Conservation (phyloP, 2,329 filamentous ascomycete genomes). For the Aspergillus proliferans region DNA sequence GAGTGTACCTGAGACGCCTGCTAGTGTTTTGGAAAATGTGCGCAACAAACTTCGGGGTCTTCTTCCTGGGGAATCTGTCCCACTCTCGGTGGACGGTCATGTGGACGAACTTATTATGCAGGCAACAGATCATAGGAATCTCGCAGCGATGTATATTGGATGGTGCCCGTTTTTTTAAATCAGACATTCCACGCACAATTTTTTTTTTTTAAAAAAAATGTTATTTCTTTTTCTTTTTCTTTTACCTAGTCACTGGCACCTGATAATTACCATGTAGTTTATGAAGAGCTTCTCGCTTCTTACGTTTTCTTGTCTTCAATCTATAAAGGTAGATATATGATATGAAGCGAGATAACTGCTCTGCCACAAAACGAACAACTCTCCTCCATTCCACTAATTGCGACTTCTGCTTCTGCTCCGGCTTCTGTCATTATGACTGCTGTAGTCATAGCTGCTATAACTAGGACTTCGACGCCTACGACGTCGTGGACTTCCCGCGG, state of each 20-base stretch:
- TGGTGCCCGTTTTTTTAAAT: constrained; percentile 67
- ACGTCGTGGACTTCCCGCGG: constrained; percentile 31
- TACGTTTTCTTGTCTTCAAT: too few species aligned
- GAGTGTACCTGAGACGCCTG: constrained; percentile 58
- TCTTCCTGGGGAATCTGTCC: constrained; percentile 80
- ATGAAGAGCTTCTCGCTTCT: too few species aligned
- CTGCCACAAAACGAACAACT: too few species aligned
- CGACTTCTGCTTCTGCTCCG: constrained; percentile 42
- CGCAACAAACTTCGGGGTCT: constrained; percentile 78
- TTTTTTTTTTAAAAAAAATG: neutral
- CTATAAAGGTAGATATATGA: too few species aligned
- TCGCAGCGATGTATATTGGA: constrained; percentile 94
- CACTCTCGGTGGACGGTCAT: constrained; percentile 90
- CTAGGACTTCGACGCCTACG: constrained; percentile 54
- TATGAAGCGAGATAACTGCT: too few species aligned
- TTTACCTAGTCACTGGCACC: too few species aligned
- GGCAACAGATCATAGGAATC: constrained; percentile 70
- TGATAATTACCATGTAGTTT: too few species aligned
- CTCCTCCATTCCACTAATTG: neutral
- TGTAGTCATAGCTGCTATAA: constrained; percentile 58
- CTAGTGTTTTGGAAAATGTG: constrained; percentile 84
- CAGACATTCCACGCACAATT: neutral
- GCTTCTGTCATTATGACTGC: constrained; percentile 47
- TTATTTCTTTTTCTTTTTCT: neutral
- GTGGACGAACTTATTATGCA: constrained; percentile 91